These are phyloP conservation scores for Veloporphyrellus conicus DNA, from an alignment of 1,284 basidiomycete species.

Conservation along the genomic window DNA sequence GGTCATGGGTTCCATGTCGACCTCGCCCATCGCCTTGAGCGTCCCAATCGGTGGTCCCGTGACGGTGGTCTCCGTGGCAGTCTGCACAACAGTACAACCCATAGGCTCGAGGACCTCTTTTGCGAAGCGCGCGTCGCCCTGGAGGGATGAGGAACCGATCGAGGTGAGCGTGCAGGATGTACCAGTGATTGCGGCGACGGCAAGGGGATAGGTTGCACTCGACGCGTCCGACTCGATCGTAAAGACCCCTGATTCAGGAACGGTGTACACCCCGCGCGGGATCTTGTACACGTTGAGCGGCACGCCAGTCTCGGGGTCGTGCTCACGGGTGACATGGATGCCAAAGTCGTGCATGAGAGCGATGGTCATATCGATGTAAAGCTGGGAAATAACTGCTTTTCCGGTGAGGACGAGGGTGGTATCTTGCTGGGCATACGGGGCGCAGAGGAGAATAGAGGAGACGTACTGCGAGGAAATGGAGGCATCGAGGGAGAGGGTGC, in stretches of 20 bases:
- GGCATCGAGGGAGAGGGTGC: constrained; percentile 84
- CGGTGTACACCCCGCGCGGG: constrained; percentile 75
- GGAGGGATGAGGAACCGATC: constrained; percentile 87
- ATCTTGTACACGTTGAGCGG: constrained; percentile 83
- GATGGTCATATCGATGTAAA: constrained; percentile 99
- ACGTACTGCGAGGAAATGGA: constrained; percentile 98
- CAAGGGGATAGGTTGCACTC: constrained; percentile 94
- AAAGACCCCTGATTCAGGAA: constrained; percentile 67
- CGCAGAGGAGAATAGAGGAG: constrained; percentile 92
- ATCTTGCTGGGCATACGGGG: constrained; percentile 83
- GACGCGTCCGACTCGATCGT: constrained; percentile 95
- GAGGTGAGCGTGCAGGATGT: constrained; percentile 90
- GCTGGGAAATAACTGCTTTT: constrained; percentile 85
- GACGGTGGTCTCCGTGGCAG: constrained; percentile 86
- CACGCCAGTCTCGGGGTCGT: constrained; percentile 60
- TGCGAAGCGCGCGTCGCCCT: constrained; percentile 96
- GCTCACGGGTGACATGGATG: constrained; percentile 69
- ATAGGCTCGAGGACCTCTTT: constrained; percentile 90
- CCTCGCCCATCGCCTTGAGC: constrained; percentile 57
- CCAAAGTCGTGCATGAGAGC: constrained; percentile 98
- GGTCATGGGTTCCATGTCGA: constrained; percentile 99
- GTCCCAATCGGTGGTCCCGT: constrained; percentile 84
- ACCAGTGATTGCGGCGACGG: constrained; percentile 94
- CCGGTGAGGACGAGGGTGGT: constrained; percentile 82
- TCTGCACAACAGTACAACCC: constrained; percentile 92